Base-by-base conservation (phyloP, 2,329 filamentous ascomycete species). In the Trichoderma polysporum region DNA sequence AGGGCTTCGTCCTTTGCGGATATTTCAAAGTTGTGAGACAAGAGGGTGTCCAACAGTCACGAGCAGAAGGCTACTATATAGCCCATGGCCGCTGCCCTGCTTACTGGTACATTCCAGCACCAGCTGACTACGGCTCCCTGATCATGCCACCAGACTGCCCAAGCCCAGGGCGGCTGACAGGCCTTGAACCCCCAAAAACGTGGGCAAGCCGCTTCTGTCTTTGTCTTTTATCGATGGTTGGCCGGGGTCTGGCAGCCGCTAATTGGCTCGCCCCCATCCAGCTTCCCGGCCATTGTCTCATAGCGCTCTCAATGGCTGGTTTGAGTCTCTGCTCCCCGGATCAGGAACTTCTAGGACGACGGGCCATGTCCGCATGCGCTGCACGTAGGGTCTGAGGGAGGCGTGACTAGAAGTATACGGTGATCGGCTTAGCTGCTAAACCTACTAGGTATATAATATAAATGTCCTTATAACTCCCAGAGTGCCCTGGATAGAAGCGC, bases 241-340 rank as follows among this genome's bases (percentile, higher is more conserved):
- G 47, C 50, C 49, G 27, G 60, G 60, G 49, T 63, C 19, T 22
- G 35, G 25, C 22, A 33, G 27, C 49, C 60, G 50, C 37, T 56
- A 22, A 63, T 63, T 63, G 60, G 60, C 59, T 29, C 59, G 49
- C 25, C 59, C 49, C 35, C 47, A 19, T 37, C 37, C 33, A 33
- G 49, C 37, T 22, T 54, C 29, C 29, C 22, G 35, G 27, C 27
- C 6, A 37, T 60, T 53, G 50, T 53, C 50, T 53, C 50, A n/a
- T 25, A 12, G 22, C 50, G 22, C 25, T 53, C 50, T 60, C 57
- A 45, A 47, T 63, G 60, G 52, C 37, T 63, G 35, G 29, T n/a
- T 29, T n/a, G 15, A 37, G 31, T 27, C 45, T 50, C 31, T 63
- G 29, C 19, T 31, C 25, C n/a, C 60, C 60, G 60, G 35, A 54